A percentile compares a stretch with the other conserved stretches of the same genome.
phyloP scores from a whole-genome alignment of 2,329 filamentous ascomycete genomes.

The Aspergillus versicolor region DNA sequence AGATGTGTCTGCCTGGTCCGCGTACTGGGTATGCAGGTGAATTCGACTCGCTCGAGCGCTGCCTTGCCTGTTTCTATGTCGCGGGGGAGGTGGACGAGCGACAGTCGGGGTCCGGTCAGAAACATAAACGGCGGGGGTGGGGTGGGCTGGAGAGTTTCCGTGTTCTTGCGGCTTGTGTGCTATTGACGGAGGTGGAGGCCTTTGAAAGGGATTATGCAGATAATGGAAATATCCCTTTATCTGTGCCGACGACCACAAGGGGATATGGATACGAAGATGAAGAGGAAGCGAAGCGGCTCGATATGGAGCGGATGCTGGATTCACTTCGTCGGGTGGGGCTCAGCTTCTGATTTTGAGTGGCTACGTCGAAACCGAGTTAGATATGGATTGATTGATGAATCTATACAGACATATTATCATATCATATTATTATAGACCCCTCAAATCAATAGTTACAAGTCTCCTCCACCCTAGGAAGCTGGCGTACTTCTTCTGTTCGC shows the following conservation, averaged over 20 bases:
- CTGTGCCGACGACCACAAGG: no score
- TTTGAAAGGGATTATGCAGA: slow-evolving; percentile 4
- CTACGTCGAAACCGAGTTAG: no score
- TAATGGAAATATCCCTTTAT: neutral
- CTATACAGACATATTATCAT: no score
- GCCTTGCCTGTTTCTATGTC: slow-evolving; percentile 18
- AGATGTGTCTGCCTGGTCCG: slow-evolving; percentile 8
- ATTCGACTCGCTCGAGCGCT: slow-evolving; percentile 14
- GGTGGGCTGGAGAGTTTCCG: slow-evolving; percentile 17
- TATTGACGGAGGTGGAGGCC: slow-evolving; percentile 18
- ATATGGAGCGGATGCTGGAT: neutral
- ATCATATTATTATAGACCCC: no score
- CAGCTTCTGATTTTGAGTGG: no score
- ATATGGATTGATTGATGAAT: no score
- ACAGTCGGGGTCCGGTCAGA: neutral
- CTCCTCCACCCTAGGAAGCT: no score
- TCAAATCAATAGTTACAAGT: no score
- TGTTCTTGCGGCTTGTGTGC: slow-evolving; percentile 17
- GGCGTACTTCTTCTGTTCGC: no score
- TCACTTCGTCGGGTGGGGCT: neutral
- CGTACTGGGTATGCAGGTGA: slow-evolving; percentile 7
- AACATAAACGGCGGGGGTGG: neutral
- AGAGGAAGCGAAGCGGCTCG: neutral
- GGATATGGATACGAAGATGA: neutral
- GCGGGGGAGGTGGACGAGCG: neutral